These are phyloP conservation scores for Sergeia podlipaevii DNA, from an alignment of 208 protist genomes.

Conservation along the genomic window DNA sequence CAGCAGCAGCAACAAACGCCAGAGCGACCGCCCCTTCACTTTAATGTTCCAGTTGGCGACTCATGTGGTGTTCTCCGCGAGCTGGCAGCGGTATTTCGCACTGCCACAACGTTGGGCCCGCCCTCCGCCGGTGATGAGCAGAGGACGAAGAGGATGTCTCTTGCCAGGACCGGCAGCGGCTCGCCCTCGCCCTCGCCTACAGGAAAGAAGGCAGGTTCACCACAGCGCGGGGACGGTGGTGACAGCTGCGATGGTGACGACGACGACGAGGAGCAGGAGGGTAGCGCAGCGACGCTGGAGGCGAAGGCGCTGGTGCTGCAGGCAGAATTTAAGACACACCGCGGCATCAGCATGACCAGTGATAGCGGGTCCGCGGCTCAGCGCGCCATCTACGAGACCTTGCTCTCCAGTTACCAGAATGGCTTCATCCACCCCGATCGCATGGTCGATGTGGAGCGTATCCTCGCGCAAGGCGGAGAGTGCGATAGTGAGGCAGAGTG, in stretches of 20 bases:
- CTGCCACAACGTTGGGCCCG: neutral
- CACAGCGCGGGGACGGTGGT: too few relatives aligned
- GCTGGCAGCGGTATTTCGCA: slow-evolving; percentile 14
- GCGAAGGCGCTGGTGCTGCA: too few relatives aligned
- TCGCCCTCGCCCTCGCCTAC: slow-evolving; percentile 1
- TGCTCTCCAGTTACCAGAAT: slow-evolving; percentile 27
- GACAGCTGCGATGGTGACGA: too few relatives aligned
- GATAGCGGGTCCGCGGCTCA: slow-evolving; percentile 17
- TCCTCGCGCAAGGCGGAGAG: slow-evolving; percentile 3
- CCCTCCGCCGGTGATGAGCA: neutral
- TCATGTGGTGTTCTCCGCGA: slow-evolving; percentile 28
- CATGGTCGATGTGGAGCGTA: slow-evolving; percentile 41
- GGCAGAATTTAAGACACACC: too few relatives aligned
- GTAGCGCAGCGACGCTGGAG: neutral
- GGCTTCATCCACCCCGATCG: slow-evolving; percentile 37
- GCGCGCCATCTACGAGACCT: slow-evolving; percentile 21
- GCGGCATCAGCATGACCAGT: too few relatives aligned
- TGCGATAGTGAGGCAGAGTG: slow-evolving; percentile 7
- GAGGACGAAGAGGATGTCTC: too few relatives aligned
- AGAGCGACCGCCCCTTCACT: too few relatives aligned
- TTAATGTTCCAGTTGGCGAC: slow-evolving; percentile 15
- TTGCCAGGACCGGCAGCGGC: neutral
- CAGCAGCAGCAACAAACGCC: neutral
- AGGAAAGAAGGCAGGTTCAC: too few relatives aligned
- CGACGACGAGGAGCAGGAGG: neutral